Conservation (phyloP, 2,329 filamentous ascomycete genomes). For the Hypoxylon sp. region DNA sequence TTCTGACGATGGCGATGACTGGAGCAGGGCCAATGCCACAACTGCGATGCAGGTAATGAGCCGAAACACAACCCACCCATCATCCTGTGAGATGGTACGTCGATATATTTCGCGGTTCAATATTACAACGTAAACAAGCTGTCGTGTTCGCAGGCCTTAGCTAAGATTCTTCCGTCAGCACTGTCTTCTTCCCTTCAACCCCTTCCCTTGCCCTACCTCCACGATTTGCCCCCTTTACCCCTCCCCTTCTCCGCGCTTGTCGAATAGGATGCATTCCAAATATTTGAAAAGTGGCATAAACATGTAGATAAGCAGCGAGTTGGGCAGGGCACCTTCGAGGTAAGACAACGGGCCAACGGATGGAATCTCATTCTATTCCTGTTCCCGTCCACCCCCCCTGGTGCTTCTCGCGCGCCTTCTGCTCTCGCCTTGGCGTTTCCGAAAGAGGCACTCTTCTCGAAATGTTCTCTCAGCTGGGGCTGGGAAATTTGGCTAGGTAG, state of each 20-base stretch:
- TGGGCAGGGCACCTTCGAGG: background rate
- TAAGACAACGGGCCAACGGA: slow-evolving; percentile 2
- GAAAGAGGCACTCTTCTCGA: slow-evolving; percentile 25
- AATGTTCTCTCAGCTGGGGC: slow-evolving; percentile 29
- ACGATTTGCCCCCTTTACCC: background rate
- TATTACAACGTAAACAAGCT: slow-evolving; percentile 4
- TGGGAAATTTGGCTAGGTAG: background rate
- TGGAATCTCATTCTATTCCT: background rate
- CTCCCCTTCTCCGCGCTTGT: background rate
- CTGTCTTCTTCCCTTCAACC: background rate
- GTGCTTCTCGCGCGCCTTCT: background rate
- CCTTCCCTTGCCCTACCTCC: background rate
- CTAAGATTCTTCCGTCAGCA: slow-evolving; percentile 2
- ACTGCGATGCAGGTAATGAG: background rate
- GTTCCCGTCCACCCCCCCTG: background rate
- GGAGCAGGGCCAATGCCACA: background rate
- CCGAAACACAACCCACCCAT: background rate
- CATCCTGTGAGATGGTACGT: slow-evolving; percentile 1
- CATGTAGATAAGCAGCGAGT: background rate
- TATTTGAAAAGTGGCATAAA: background rate
- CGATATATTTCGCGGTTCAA: slow-evolving; percentile 8
- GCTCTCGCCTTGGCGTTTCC: background rate
- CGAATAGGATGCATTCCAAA: slow-evolving; percentile 13
- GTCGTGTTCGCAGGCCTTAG: slow-evolving; percentile 8
- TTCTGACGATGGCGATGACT: background rate